These are phyloP conservation scores for Irpex sp. DNA, from an alignment of 1,284 basidiomycete genomes.

Conservation along the genomic window DNA sequence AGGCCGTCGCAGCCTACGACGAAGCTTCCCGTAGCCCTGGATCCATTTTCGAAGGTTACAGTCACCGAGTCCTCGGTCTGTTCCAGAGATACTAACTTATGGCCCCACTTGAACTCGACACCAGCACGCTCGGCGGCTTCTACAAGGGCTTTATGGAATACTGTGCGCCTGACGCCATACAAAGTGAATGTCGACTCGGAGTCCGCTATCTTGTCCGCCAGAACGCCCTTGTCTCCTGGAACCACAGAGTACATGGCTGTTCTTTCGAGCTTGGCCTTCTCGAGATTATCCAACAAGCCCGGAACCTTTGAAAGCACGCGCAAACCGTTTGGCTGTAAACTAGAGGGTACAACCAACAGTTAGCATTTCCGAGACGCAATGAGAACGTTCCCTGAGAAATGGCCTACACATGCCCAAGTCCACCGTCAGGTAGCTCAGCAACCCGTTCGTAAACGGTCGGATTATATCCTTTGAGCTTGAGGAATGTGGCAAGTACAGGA, in stretches of 20 bases:
- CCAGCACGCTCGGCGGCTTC: slow-evolving; percentile 29
- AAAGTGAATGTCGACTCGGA: slow-evolving; percentile 2
- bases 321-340: slow-evolving; percentile 37
- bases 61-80: slow-evolving; percentile 28
- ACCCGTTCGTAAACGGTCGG: slow-evolving; percentile 38
- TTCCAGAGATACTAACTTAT: slow-evolving; percentile 29
- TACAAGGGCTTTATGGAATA: slow-evolving; percentile 30
- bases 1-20: slow-evolving; percentile 43
- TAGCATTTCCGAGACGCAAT: background rate
- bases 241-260: slow-evolving; percentile 26
- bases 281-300: slow-evolving; percentile 25
- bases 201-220: slow-evolving; percentile 17
- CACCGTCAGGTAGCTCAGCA: slow-evolving; percentile 23
- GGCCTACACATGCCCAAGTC: slow-evolving; percentile 33
- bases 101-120: slow-evolving; percentile 33
- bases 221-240: slow-evolving; percentile 26
- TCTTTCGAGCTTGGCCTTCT: slow-evolving; percentile 23
- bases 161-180: slow-evolving; percentile 23
- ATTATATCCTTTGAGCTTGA: slow-evolving; percentile 37
- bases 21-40: slow-evolving; percentile 32
- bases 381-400: background rate
- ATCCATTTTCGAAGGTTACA: slow-evolving; percentile 35
- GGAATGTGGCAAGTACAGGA: slow-evolving; percentile 39
- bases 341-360: slow-evolving; percentile 9
- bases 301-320: slow-evolving; percentile 36